Conservation (phyloP, 345 rosid genomes). For the Brassica juncea region DNA sequence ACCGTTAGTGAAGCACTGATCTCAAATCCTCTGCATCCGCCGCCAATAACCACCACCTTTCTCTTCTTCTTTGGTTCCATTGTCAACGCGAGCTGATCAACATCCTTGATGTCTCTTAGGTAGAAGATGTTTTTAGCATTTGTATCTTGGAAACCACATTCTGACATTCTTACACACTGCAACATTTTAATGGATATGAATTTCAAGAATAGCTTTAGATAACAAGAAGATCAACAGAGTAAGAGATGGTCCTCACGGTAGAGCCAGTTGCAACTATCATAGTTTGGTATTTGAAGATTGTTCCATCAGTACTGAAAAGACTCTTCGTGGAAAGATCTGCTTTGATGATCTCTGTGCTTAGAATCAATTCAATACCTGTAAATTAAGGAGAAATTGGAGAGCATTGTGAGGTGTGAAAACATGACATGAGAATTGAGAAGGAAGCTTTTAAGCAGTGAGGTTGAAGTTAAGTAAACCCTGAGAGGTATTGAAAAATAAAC, state of each 20-base stretch:
- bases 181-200: neutral
- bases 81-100: conserved; percentile 10
- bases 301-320: conserved; percentile 59
- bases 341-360: conserved; percentile 67
- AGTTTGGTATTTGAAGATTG: conserved; percentile 56
- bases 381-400: neutral
- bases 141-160: conserved; percentile 13
- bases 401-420: conserved; percentile 8
- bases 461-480: neutral
- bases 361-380: conserved; percentile 68
- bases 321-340: conserved; percentile 70
- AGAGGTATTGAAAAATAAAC: neutral
- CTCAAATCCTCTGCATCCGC: conserved; percentile 83
- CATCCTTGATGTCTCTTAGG: conserved; percentile 29
- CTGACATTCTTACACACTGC: conserved; percentile 23
- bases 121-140: conserved; percentile 24
- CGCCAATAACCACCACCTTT: conserved; percentile 80
- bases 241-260: conserved; percentile 24
- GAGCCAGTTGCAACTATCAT: conserved; percentile 85
- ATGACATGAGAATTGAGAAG: neutral
- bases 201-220: neutral
- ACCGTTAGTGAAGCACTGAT: conserved; percentile 63
- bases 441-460: neutral
- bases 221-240: neutral
- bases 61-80: conserved; percentile 56